phyloP scores from a whole-genome alignment of 306 rosid species.

The Malus sieversii region DNA sequence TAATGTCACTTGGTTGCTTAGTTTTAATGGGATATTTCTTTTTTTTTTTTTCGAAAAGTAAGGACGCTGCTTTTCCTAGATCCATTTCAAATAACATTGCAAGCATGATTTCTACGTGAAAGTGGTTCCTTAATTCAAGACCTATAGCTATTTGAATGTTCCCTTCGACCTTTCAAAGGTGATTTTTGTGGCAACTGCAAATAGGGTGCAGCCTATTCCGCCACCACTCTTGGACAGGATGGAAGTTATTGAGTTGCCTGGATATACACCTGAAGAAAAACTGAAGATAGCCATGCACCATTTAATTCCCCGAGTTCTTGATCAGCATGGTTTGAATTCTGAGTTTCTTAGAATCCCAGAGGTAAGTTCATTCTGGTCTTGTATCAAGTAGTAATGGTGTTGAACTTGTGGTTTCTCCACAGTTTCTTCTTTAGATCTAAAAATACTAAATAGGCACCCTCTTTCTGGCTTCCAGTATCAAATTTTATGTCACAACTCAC shows the following conservation, averaged over 20 bases:
- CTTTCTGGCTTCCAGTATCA: neutral
- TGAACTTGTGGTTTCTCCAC: neutral
- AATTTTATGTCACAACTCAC: neutral
- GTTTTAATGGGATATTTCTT: neutral
- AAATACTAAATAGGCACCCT: neutral
- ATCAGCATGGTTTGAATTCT: conserved; percentile 81
- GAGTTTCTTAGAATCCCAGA: conserved; percentile 91
- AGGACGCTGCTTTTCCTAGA: neutral
- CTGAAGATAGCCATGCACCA: conserved; percentile 84
- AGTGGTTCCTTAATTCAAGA: conserved; percentile 51
- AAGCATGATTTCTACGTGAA: neutral
- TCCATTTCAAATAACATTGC: neutral
- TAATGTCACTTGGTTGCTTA: neutral
- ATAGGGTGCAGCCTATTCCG: conserved; percentile 85
- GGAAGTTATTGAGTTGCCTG: conserved; percentile 99
- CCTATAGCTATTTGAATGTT: conserved; percentile 85
- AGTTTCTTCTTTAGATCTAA: neutral
- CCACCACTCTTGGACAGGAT: conserved; percentile 94
- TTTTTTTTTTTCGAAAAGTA: neutral
- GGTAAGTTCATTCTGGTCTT: conserved; percentile 36
- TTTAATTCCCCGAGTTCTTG: conserved; percentile 93
- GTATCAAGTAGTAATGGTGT: neutral
- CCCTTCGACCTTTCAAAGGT: conserved; percentile 95
- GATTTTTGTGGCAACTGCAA: conserved; percentile 92
- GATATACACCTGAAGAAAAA: conserved; percentile 94